A percentile compares a stretch with the other conserved stretches of the same genome.
These are phyloP conservation scores for Abortiporus biennis DNA, from an alignment of 1,284 basidiomycete genomes.

Conservation along the genomic window DNA sequence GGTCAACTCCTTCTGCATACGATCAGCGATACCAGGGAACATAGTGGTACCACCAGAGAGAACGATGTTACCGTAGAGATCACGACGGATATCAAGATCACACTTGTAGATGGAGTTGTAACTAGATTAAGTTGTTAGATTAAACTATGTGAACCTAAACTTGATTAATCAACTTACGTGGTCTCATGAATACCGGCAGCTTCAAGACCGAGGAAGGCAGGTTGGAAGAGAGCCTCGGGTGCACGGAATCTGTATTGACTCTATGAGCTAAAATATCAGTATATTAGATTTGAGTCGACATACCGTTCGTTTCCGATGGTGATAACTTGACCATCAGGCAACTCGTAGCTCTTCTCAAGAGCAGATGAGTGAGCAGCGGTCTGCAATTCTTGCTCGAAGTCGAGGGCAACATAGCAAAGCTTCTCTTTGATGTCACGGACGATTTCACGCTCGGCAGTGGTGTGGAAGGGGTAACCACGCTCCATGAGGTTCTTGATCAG, in stretches of 20 bases:
- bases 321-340: slow-evolving; percentile 96
- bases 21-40: slow-evolving; percentile 96
- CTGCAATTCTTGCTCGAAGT: slow-evolving; percentile 96
- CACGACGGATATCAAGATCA: slow-evolving; percentile 80
- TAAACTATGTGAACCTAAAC: neutral
- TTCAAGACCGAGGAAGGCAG: slow-evolving; percentile 89
- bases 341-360: slow-evolving; percentile 93
- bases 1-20: slow-evolving; percentile 98
- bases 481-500: slow-evolving; percentile 92
- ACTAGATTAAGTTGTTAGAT: slow-evolving; percentile 35
- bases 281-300: slow-evolving; percentile 15
- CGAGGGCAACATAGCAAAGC: slow-evolving; percentile 94
- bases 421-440: slow-evolving; percentile 99
- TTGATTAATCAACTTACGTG: slow-evolving; percentile 46
- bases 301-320: slow-evolving; percentile 94
- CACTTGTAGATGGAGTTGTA: slow-evolving; percentile 89
- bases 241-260: slow-evolving; percentile 73
- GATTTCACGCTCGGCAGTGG: slow-evolving; percentile 91
- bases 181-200: slow-evolving; percentile 95
- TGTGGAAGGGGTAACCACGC: slow-evolving; percentile 94
- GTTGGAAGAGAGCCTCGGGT: slow-evolving; percentile 97
- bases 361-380: slow-evolving; percentile 89
- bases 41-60: slow-evolving; percentile 96
- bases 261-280: slow-evolving; percentile 1
- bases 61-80: slow-evolving; percentile 92